Percentiles rank a stretch among this genome's conserved stretches.
Evolutionary conservation across 176 grass and related monocot genomes (phyloP).

Genomic region (Themeda triandra): DNA sequence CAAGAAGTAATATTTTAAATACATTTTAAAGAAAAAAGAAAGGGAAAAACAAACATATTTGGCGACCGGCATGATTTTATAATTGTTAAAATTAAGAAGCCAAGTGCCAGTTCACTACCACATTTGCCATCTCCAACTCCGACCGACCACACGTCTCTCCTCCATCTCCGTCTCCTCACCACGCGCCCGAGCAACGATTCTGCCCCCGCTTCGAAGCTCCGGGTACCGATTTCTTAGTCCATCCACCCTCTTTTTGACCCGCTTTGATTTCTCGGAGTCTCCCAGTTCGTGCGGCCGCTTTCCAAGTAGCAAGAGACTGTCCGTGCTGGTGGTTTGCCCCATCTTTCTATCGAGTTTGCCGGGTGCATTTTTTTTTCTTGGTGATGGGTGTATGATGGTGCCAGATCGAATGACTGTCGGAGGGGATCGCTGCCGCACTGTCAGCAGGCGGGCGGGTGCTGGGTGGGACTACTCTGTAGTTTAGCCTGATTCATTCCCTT

Average conservation of each 20-base stretch:
- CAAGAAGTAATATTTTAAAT: too few relatives aligned
- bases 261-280: not conserved
- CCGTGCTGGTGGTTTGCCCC: not conserved
- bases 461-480: not conserved
- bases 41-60: too few relatives aligned
- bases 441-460: too few relatives aligned
- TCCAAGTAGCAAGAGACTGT: not conserved
- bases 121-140: not conserved
- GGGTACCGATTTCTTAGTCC: slow-evolving; percentile 26
- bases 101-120: slow-evolving; percentile 4
- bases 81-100: too few relatives aligned
- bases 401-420: not conserved
- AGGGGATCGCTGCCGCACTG: too few relatives aligned
- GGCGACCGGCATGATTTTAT: too few relatives aligned
- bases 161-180: too few relatives aligned
- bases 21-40: too few relatives aligned
- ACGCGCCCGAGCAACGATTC: not conserved
- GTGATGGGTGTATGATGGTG: not conserved
- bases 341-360: not conserved
- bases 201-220: not conserved
- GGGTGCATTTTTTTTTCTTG: not conserved
- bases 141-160: not conserved
- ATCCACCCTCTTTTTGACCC: too few relatives aligned
- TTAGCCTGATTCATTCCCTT: not conserved
- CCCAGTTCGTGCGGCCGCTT: not conserved